Base-by-base conservation (phyloP, 257 asterid species). In the Nicotiana otophora region DNA sequence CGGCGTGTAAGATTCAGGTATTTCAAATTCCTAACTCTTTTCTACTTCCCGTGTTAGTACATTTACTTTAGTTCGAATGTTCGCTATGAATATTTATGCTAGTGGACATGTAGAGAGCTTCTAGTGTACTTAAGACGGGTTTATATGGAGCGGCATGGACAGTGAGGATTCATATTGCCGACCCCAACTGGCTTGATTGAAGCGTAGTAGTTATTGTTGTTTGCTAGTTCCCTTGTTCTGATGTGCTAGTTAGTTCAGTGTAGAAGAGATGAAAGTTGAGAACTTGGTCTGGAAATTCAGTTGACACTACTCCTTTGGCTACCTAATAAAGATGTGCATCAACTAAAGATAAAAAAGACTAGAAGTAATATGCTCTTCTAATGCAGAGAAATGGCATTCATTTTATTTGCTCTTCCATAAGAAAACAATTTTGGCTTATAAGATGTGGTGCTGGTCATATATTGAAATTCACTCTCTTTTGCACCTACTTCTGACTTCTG, bases 1-100 rank as follows among this genome's bases (percentile, higher is more conserved):
- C 90, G 99, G 2, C 95, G 99, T 26, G 98, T 96, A 83, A 90
- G 99, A 84, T 96, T 96, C 96, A 93, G 99, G 99, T 96, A 89
- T 17, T n/a, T 11, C 17, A 69, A 7, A n/a, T n/a, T 39, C 69
- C 2, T 20, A 14, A 7, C 42, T 14, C 42, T 48, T 74, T 16
- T 14, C 79, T 74, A 46, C 23, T 10, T 48, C 79, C 62, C 78
- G 20, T 9, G 34, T 70, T 42, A 5, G 34, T 70, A 31, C 11
- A 8, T 39, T 20, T 42, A 20, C 58, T 20, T 42, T 42, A 72
- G 36, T 20, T 55, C 17, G 3, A 14, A 20, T 23, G 33, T 62
- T 62, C 10, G 17, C 67, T 23, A 53, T 53, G 10, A 30, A 69
- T 36, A 5, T 69, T 2, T 69, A n/a, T n/a, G 1, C 12, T 16